Conservation (phyloP, 257 asterid genomes). For the Ligustrum vulgare region DNA sequence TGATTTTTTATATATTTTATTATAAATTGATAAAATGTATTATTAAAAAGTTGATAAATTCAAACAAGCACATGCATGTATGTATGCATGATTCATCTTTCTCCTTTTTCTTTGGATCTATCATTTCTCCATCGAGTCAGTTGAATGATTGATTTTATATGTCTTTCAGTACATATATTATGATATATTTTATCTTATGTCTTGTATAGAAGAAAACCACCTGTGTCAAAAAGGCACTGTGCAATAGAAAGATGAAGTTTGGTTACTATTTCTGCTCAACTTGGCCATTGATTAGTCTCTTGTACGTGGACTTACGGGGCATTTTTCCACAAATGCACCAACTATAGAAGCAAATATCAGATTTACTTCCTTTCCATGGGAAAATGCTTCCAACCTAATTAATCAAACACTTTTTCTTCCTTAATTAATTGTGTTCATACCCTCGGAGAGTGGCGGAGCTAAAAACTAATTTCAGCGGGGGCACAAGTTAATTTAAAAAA, state of each 20-base stretch:
- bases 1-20: too few species aligned
- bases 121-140: slow-evolving; percentile 42
- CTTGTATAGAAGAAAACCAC: slow-evolving; percentile 22
- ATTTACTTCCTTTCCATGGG: not conserved
- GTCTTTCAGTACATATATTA: slow-evolving; percentile 26
- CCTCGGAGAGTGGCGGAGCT: too few species aligned
- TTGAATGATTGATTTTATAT: slow-evolving; percentile 53
- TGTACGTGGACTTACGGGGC: slow-evolving; percentile 12
- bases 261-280: slow-evolving; percentile 31
- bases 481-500: too few species aligned
- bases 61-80: too few species aligned
- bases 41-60: too few species aligned
- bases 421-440: not conserved
- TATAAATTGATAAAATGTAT: too few species aligned
- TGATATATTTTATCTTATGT: slow-evolving; percentile 11
- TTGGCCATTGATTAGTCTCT: slow-evolving; percentile 25
- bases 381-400: not conserved
- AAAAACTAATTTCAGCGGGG: too few species aligned
- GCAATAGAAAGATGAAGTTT: slow-evolving; percentile 37
- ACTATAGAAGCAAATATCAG: not conserved
- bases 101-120: slow-evolving; percentile 46
- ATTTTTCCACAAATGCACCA: not conserved
- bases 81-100: slow-evolving; percentile 1
- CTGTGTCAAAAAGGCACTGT: slow-evolving; percentile 29
- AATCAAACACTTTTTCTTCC: not conserved